phyloP scores from a whole-genome alignment of 257 asterid genomes.

The Hygrophila difformis region DNA sequence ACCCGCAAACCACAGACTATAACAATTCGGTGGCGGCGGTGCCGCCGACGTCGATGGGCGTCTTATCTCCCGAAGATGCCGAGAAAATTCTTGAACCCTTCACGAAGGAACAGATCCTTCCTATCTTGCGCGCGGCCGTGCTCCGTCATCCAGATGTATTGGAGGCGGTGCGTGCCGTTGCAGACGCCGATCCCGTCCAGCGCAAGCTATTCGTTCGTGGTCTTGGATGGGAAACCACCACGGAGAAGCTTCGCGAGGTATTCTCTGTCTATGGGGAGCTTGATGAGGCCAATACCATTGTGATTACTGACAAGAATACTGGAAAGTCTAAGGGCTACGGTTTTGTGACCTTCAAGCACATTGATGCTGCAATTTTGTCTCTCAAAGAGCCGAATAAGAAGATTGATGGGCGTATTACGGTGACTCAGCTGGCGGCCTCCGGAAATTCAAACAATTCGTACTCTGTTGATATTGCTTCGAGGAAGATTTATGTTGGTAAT shows the following conservation, averaged over 20 bases:
- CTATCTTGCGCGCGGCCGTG: conserved; percentile 67
- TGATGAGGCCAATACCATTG: conserved; percentile 77
- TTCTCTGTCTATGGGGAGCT: conserved; percentile 67
- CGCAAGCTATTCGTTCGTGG: conserved; percentile 89
- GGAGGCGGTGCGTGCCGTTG: conserved; percentile 62
- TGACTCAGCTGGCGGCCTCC: conserved; percentile 80
- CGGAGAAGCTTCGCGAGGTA: conserved; percentile 70
- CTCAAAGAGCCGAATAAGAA: conserved; percentile 72
- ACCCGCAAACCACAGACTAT: conserved; percentile 28
- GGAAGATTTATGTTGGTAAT: conserved; percentile 95
- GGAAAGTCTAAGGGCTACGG: conserved; percentile 88
- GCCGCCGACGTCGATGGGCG: conserved; percentile 23
- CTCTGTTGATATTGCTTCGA: conserved; percentile 53
- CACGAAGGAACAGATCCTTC: conserved; percentile 63
- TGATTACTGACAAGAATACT: conserved; percentile 65
- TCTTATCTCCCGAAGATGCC: conserved; percentile 61
- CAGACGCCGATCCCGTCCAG: conserved; percentile 71
- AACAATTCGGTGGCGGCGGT: conserved; percentile 18
- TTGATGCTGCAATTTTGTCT: conserved; percentile 73
- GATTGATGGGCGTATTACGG: conserved; percentile 93
- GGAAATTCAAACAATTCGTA: conserved; percentile 58
- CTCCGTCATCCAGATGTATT: conserved; percentile 70
- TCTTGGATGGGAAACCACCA: conserved; percentile 91
- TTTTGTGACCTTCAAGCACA: conserved; percentile 74
- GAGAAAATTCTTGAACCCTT: conserved; percentile 72